A percentile compares a stretch with the other conserved stretches of the same genome.
These are phyloP conservation scores for Populus euphratica DNA, from an alignment of 345 rosid species.

Conservation along the genomic window DNA sequence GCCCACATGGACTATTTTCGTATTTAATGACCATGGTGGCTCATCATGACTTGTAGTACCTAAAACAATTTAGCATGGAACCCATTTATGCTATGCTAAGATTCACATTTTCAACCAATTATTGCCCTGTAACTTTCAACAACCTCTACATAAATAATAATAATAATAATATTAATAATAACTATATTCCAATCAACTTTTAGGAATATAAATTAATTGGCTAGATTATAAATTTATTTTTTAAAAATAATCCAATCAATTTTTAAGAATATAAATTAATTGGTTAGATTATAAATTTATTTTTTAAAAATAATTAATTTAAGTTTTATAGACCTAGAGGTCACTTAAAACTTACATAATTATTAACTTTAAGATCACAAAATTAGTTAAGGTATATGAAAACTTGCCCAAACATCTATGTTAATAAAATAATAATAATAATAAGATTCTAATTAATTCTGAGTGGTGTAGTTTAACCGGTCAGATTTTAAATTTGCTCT, in stretches of 20 bases:
- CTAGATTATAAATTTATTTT: too few relatives aligned
- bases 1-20: background rate
- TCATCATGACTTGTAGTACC: background rate
- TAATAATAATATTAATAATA: too few relatives aligned
- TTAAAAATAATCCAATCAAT: fast-evolving
- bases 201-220: too few relatives aligned
- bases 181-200: too few relatives aligned
- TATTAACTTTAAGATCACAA: fast-evolving
- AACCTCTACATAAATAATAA: background rate
- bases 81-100: background rate
- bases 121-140: background rate
- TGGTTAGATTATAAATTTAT: too few relatives aligned
- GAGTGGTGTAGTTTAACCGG: too few relatives aligned
- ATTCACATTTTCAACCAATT: background rate
- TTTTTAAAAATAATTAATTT: fast-evolving
- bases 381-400: fast-evolving
- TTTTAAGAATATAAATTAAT: too few relatives aligned
- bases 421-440: too few relatives aligned
- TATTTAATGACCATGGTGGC: background rate
- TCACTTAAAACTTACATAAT: fast-evolving
- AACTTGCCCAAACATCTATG: fast-evolving
- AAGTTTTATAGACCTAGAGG: fast-evolving
- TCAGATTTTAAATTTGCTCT: too few relatives aligned
- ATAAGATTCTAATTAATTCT: background rate
- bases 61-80: background rate